These are phyloP conservation scores for Dactylonectria estremocensis DNA, from an alignment of 2,329 filamentous ascomycete genomes.

Conservation along the genomic window DNA sequence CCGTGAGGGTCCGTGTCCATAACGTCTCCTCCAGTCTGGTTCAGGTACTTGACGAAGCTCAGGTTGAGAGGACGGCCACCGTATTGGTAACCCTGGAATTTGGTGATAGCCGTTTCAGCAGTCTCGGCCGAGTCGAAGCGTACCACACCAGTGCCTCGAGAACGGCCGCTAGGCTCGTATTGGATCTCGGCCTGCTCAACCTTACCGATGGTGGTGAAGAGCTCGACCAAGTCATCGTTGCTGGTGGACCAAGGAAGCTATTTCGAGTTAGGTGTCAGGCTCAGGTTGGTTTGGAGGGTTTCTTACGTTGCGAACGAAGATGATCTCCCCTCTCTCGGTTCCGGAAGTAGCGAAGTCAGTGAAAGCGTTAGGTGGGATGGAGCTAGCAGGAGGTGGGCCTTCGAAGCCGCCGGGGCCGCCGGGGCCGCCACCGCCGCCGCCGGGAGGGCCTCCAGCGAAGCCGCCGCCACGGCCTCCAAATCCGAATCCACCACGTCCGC, in stretches of 20 bases:
- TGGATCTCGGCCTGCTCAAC: slow-evolving; percentile 99
- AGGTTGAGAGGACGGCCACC: slow-evolving; percentile 94
- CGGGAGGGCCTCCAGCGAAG: slow-evolving; percentile 67
- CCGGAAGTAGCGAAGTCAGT: slow-evolving; percentile 93
- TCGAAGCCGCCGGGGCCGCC: slow-evolving; percentile 73
- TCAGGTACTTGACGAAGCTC: slow-evolving; percentile 94
- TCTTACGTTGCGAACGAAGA: slow-evolving; percentile 98
- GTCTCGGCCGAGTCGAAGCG: slow-evolving; percentile 88
- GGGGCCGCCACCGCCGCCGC: slow-evolving; percentile 60
- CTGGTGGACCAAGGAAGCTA: slow-evolving; percentile 99
- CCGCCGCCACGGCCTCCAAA: slow-evolving; percentile 63
- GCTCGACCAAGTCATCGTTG: slow-evolving; percentile 95
- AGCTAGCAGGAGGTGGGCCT: slow-evolving; percentile 60
- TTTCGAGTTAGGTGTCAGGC: slow-evolving; percentile 40
- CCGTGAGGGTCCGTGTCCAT: slow-evolving; percentile 88
- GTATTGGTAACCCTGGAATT: slow-evolving; percentile 98
- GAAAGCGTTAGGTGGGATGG: slow-evolving; percentile 85
- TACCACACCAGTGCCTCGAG: slow-evolving; percentile 95
- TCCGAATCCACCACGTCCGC: slow-evolving; percentile 59
- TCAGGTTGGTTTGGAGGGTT: too few species aligned
- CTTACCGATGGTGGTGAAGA: slow-evolving; percentile 98
- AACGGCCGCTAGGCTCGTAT: slow-evolving; percentile 96
- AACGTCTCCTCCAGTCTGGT: slow-evolving; percentile 74
- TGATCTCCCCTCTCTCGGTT: slow-evolving; percentile 85
- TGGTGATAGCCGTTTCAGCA: slow-evolving; percentile 93